A percentile compares a stretch with the other conserved stretches of the same genome.
Evolutionary conservation across 2,329 filamentous ascomycete genomes (phyloP).

Genomic region (Fusarium sterilihyphosum): DNA sequence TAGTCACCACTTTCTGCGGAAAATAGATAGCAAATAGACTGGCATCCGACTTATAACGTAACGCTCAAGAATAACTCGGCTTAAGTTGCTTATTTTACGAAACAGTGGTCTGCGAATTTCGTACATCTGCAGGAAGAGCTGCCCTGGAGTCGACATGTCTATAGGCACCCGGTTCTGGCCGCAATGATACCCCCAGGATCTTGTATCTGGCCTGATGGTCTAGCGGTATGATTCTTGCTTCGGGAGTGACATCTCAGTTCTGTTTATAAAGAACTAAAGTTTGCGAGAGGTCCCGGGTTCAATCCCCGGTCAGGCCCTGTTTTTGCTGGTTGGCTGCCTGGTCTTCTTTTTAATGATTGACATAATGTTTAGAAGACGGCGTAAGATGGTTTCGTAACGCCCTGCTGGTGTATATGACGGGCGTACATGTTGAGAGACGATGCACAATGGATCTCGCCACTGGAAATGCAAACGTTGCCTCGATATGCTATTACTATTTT

Average conservation of each 20-base stretch:
- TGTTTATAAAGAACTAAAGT: background rate
- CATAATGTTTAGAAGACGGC: fast-evolving
- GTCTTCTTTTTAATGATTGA: background rate
- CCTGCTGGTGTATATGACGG: too few species aligned
- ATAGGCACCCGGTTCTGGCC: background rate
- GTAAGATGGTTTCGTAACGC: too few species aligned
- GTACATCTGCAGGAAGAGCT: background rate
- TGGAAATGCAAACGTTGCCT: background rate
- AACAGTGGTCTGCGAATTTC: background rate
- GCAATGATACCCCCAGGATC: constrained; percentile 1
- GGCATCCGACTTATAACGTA: background rate
- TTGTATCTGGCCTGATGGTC: constrained; percentile 27
- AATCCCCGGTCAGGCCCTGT: constrained; percentile 56
- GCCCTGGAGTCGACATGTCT: background rate
- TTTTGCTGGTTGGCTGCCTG: background rate
- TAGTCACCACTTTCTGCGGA: too few species aligned
- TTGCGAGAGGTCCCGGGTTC: constrained; percentile 60
- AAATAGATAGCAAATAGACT: too few species aligned
- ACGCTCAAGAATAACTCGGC: background rate
- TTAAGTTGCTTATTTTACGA: too few species aligned
- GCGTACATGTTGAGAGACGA: too few species aligned
- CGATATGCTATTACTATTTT: background rate
- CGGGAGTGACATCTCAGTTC: constrained; percentile 27
- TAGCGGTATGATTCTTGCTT: constrained; percentile 35
- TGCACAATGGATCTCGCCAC: background rate